Conservation (phyloP, 2,329 filamentous ascomycete genomes). For the Neurospora sp. region DNA sequence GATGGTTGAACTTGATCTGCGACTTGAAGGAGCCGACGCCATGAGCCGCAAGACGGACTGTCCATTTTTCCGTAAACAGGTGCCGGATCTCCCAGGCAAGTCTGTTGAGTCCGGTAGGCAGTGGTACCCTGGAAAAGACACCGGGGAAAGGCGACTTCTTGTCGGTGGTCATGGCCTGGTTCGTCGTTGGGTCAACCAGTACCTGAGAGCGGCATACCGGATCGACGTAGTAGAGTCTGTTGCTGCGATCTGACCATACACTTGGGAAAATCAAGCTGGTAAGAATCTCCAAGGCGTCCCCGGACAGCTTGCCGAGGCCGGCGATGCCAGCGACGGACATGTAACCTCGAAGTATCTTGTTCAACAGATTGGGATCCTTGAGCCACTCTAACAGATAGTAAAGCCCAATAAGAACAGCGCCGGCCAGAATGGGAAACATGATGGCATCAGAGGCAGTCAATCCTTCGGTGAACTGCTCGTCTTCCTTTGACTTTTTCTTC, state of each 20-base stretch:
- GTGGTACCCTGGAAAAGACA: slow-evolving; percentile 23
- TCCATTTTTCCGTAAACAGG: slow-evolving; percentile 42
- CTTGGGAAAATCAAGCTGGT: slow-evolving; percentile 64
- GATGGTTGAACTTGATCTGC: slow-evolving; percentile 45
- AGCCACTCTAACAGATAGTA: slow-evolving; percentile 89
- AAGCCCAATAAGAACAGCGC: slow-evolving; percentile 56
- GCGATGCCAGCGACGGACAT: slow-evolving; percentile 73
- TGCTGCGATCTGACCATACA: slow-evolving; percentile 46
- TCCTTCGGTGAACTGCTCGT: slow-evolving; percentile 49
- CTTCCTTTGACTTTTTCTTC: slow-evolving; percentile 38
- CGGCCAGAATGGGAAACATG: slow-evolving; percentile 73
- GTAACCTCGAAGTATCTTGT: slow-evolving; percentile 74
- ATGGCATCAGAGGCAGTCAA: slow-evolving; percentile 72
- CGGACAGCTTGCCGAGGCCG: slow-evolving; percentile 62
- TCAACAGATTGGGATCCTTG: slow-evolving; percentile 69
- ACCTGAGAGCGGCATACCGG: slow-evolving; percentile 29
- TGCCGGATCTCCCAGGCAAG: slow-evolving; percentile 42
- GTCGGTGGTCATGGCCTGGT: slow-evolving; percentile 18
- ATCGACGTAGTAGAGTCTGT: slow-evolving; percentile 36
- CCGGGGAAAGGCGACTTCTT: slow-evolving; percentile 31
- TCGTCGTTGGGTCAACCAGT: slow-evolving; percentile 19
- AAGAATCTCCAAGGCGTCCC: slow-evolving; percentile 57
- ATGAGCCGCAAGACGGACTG: slow-evolving; percentile 39
- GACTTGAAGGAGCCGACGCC: slow-evolving; percentile 38
- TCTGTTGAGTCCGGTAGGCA: slow-evolving; percentile 15